Conservation (phyloP, 345 rosid genomes). For the Gossypium herbaceum region DNA sequence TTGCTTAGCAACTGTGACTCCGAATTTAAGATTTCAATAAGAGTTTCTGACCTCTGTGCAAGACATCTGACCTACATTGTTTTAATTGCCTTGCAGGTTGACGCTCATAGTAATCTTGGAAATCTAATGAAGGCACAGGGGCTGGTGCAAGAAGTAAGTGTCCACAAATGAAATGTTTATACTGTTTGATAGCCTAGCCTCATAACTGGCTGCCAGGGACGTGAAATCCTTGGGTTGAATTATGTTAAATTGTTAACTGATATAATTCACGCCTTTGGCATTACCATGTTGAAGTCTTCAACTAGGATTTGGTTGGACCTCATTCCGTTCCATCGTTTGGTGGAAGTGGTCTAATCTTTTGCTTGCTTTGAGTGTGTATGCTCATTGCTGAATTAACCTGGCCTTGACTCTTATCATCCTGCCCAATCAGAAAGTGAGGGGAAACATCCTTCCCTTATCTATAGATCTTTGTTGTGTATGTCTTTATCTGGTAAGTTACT, state of each 20-base stretch:
- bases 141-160: slow-evolving; percentile 89
- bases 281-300: slow-evolving; percentile 12
- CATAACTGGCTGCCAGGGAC: background rate
- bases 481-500: slow-evolving; percentile 55
- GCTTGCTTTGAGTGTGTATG: background rate
- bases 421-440: background rate
- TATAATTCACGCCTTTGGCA: slow-evolving; percentile 6
- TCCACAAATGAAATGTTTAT: slow-evolving; percentile 9
- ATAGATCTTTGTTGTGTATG: slow-evolving; percentile 14
- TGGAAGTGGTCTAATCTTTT: slow-evolving; percentile 8
- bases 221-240: slow-evolving; percentile 16
- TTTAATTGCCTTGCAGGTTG: slow-evolving; percentile 54
- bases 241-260: slow-evolving; percentile 10
- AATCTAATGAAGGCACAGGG: slow-evolving; percentile 96
- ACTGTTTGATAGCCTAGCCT: background rate
- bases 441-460: slow-evolving; percentile 18
- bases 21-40: background rate
- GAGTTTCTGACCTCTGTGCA: slow-evolving; percentile 7
- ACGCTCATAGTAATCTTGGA: slow-evolving; percentile 94
- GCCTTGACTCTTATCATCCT: background rate
- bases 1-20: background rate
- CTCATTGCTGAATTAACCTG: slow-evolving; percentile 14
- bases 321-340: slow-evolving; percentile 9
- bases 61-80: background rate
- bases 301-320: slow-evolving; percentile 15